Base-by-base conservation (phyloP, 352 stramenopile species). In the Phytophthora idaei region DNA sequence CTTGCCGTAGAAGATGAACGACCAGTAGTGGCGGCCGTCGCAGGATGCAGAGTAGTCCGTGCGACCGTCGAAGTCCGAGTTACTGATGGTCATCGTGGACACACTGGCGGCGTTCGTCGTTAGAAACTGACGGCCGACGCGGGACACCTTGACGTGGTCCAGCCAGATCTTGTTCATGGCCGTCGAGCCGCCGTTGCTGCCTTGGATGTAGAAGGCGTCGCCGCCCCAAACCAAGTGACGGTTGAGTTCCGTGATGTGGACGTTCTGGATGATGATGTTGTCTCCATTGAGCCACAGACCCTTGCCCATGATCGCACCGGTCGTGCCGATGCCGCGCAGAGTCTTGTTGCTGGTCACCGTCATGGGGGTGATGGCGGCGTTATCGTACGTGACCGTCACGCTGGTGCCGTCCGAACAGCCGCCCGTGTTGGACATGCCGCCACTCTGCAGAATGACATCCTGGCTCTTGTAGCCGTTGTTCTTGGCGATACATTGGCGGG, bases 191-290 rank as follows among this genome's bases (percentile, higher is more conserved):
- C 47, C 50, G 48, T 62, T 71, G 34, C 50, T 64, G 46, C 71
- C 70, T 9, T 73, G 52, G 9, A 73, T 51, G 64, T 73, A 68
- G 29, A 73, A 31, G 27, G 64, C 64, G 57, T 71, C 64, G 21
- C 50, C 64, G 3, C 64, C 64, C 64, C 64, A 71, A 2, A 68
- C 66, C 57, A 73, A 15, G 65, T 80, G 65, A 69, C 71, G 67
- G 67, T 71, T 71, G 69, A 69, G 47, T 34, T 69, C 61, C 12
- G 61, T 69, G 54, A 69, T 55, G 61, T 69, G 61, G 12, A 69
- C 64, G 45, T 83, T 81, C 59, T 83, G 73, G 47, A 83, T 36
- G 48, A 83, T 83, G 41, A 83, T 72, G 63, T 81, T 83, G 55
- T 77, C 59, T 14, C 70, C 72, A 17, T 58, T 61, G n/a, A 81